Evolutionary conservation across 106 monocot species (phyloP), one percentile per base, ranked within the genome.

Genomic region (Phalaenopsis equestris): DNA sequence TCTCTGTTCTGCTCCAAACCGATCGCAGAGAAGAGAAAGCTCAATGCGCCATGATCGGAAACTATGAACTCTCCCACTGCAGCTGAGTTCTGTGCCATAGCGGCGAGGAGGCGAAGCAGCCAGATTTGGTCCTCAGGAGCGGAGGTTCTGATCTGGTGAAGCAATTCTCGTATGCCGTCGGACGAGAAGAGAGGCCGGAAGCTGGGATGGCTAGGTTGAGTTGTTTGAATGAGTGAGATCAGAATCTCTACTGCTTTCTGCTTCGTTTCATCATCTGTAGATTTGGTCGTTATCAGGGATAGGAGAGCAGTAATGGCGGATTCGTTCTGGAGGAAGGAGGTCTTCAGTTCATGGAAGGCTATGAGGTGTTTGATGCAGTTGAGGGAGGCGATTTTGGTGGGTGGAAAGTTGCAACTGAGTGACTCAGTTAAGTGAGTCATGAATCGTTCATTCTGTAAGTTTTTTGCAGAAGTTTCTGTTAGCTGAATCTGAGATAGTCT

Each of bases 221-320:
- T 65, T 5, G 45, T 64, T 5, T n/a, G 7, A 24, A 76, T 37
- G 41, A 82, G 76, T 17, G 46, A 75, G 18, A 82, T 45, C 46
- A 82, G 76, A 15, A 76, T 76, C 16, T 82, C 82, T 12, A 73
- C 17, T 41, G 82, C 82, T 46, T 64, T 57, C 42, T 82, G 64
- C 46, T 61, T 82, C 56, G 2, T 56, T 14, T 57, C 17, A 14
- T 73, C 17, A 8, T 73, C 73, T 11, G 56, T 30, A 42, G 81
- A n/a, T 39, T 73, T 46, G 21, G 8, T n/a, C 6, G 6, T 65
- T 49, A 82, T 0, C 7, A 82, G 65, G 55, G 52, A 65, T 5
- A 82, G 67, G 10, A 82, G 68, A 52, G 68, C 77, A 8, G 77
- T 36, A 2, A 49, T 41, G 39, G 70, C 23, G 38, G 39, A n/a